Percentiles rank a stretch among this genome's conserved stretches.
Conservation (phyloP, 306 rosid species). For the Arachis stenosperma region DNA sequence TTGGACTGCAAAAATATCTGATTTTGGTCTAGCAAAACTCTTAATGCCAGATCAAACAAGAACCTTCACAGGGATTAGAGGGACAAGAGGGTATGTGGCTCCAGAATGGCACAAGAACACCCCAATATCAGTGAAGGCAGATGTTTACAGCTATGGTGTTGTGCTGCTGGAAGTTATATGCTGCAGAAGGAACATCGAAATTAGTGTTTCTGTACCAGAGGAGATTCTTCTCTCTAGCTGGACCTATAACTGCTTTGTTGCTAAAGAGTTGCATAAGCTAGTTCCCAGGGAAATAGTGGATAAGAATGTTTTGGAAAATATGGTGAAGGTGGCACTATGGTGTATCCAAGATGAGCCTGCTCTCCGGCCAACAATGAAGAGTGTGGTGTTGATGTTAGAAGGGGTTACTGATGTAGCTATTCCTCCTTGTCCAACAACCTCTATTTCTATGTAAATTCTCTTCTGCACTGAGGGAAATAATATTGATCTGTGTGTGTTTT, state of each 20-base stretch:
- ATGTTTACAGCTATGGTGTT: slow-evolving; percentile 52
- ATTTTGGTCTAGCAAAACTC: slow-evolving; percentile 49
- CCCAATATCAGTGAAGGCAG: slow-evolving; percentile 48
- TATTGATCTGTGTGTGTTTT: too few species aligned
- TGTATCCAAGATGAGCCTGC: slow-evolving; percentile 49
- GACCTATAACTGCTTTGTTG: slow-evolving; percentile 43
- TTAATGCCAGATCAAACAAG: slow-evolving; percentile 48
- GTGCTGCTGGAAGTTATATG: slow-evolving; percentile 40
- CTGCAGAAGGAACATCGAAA: slow-evolving; percentile 41
- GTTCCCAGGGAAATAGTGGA: slow-evolving; percentile 32
- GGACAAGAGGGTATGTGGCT: slow-evolving; percentile 51
- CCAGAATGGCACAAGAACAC: slow-evolving; percentile 47
- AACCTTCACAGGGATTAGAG: slow-evolving; percentile 44
- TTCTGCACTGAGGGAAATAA: background rate
- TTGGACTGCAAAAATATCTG: slow-evolving; percentile 46
- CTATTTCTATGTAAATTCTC: slow-evolving; percentile 12
- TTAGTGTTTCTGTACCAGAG: slow-evolving; percentile 34
- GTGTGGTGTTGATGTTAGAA: slow-evolving; percentile 48
- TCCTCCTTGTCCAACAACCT: slow-evolving; percentile 46
- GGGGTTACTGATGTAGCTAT: slow-evolving; percentile 41
- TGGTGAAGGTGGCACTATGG: slow-evolving; percentile 38
- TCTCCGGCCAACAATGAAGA: slow-evolving; percentile 52
- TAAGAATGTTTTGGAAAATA: background rate
- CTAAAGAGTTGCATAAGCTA: slow-evolving; percentile 35
- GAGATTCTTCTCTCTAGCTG: slow-evolving; percentile 42